Conservation (phyloP, 257 asterid genomes). For the Cynanchum wilfordii region DNA sequence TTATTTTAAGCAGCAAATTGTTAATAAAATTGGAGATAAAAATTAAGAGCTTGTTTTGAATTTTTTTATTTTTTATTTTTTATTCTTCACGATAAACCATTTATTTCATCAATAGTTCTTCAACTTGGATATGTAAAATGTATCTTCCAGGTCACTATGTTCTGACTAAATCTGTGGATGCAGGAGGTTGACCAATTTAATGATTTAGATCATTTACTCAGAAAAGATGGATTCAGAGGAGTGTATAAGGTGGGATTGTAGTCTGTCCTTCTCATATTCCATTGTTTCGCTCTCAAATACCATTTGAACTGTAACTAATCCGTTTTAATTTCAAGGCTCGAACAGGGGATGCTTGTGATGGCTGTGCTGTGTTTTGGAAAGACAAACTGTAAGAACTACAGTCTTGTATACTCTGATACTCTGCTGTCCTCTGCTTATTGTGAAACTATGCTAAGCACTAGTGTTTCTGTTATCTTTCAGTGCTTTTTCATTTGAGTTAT, state of each 20-base stretch:
- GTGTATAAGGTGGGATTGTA: constrained; percentile 52
- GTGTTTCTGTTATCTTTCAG: not conserved
- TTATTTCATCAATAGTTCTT: not conserved
- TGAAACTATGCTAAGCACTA: not conserved
- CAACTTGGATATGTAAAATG: not conserved
- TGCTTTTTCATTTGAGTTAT: not conserved
- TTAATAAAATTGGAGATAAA: not conserved
- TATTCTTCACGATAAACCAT: not conserved
- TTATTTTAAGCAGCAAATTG: not conserved
- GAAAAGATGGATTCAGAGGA: constrained; percentile 69
- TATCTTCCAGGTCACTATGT: not conserved
- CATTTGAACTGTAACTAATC: constrained; percentile 24
- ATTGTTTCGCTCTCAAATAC: constrained; percentile 12
- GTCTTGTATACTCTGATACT: constrained; percentile 5
- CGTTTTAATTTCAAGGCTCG: constrained; percentile 48
- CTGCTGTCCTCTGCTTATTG: not conserved
- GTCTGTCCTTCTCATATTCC: constrained; percentile 10
- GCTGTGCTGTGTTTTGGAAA: constrained; percentile 86
- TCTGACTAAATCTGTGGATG: constrained; percentile 9
- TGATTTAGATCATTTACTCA: constrained; percentile 53
- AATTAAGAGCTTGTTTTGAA: not conserved
- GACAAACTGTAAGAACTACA: constrained; percentile 47
- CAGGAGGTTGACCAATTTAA: constrained; percentile 85
- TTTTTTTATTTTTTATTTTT: not conserved
- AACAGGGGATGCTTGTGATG: constrained; percentile 72